These are phyloP conservation scores for Xylariaceae sp. DNA, from an alignment of 2,329 filamentous ascomycete species.

Conservation along the genomic window DNA sequence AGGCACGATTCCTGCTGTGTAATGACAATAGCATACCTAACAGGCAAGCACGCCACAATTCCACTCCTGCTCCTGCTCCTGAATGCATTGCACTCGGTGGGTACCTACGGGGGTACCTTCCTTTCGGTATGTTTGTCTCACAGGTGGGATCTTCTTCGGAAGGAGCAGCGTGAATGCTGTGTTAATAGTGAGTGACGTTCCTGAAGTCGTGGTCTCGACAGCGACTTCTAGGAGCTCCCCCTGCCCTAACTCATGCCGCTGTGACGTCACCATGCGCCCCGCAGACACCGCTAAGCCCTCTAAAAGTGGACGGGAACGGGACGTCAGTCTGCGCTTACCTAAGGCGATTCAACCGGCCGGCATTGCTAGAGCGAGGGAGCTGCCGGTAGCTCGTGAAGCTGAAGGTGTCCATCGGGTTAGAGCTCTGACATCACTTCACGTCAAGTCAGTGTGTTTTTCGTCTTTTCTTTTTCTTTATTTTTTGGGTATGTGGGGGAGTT, in stretches of 20 bases:
- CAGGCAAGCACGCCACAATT: background rate
- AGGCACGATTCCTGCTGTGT: background rate
- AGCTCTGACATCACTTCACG: too few relatives aligned
- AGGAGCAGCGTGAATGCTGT: background rate
- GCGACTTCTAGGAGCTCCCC: background rate
- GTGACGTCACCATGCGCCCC: background rate
- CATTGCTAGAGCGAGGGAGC: background rate
- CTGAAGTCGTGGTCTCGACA: background rate
- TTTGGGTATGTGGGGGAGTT: too few relatives aligned
- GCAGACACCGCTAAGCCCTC: background rate
- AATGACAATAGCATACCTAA: too few relatives aligned
- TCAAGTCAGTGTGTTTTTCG: too few relatives aligned
- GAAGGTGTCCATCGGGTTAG: too few relatives aligned
- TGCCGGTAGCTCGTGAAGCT: background rate
- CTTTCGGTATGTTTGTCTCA: too few relatives aligned
- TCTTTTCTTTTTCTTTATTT: too few relatives aligned
- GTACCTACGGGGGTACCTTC: background rate
- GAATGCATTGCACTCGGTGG: background rate
- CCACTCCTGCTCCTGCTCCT: background rate
- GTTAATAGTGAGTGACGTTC: background rate
- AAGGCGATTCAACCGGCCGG: background rate
- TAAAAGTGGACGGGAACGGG: background rate
- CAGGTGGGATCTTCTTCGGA: too few relatives aligned
- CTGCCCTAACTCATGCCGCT: background rate
- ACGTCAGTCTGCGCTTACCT: background rate